These are phyloP conservation scores for Capillidium rhysosporum DNA, from an alignment of 371 early-diverging fungal genomes.

Conservation along the genomic window DNA sequence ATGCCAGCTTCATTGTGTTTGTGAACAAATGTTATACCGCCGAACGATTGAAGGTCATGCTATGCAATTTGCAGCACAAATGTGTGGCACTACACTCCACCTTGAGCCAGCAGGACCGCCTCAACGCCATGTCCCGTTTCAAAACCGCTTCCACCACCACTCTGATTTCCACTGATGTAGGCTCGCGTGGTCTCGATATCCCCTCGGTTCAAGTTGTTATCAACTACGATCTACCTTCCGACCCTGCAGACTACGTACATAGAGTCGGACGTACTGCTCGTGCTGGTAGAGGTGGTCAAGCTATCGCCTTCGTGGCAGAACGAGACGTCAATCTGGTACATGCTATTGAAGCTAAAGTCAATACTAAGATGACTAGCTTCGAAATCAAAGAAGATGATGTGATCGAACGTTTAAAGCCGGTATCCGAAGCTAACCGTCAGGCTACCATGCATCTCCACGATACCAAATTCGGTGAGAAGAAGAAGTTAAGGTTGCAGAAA, in stretches of 20 bases:
- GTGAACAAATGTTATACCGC: conserved; percentile 64
- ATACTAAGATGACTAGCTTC: conserved; percentile 44
- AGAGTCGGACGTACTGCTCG: conserved; percentile 98
- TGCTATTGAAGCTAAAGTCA: conserved; percentile 66
- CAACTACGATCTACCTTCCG: conserved; percentile 95
- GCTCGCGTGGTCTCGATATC: conserved; percentile 94
- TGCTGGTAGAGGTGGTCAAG: conserved; percentile 1
- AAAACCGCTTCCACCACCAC: conserved; percentile 63
- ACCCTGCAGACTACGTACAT: conserved; percentile 95
- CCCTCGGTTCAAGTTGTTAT: conserved; percentile 86
- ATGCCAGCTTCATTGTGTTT: conserved; percentile 70
- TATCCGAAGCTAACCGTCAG: conserved; percentile 69
- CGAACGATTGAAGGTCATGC: conserved; percentile 59
- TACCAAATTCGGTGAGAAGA: neutral
- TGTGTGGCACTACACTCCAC: conserved; percentile 83
- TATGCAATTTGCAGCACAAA: conserved; percentile 74
- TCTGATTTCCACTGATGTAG: conserved; percentile 95
- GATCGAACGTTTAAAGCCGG: conserved; percentile 57
- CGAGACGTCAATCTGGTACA: conserved; percentile 74
- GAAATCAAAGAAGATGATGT: conserved; percentile 55
- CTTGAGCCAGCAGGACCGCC: conserved; percentile 81
- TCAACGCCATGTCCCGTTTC: conserved; percentile 83
- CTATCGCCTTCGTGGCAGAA: conserved; percentile 20
- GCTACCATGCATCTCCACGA: conserved; percentile 40
- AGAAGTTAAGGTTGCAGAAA: neutral